These are phyloP conservation scores for Pilasporangium apinafurcum DNA, from an alignment of 352 stramenopile species.

Conservation along the genomic window DNA sequence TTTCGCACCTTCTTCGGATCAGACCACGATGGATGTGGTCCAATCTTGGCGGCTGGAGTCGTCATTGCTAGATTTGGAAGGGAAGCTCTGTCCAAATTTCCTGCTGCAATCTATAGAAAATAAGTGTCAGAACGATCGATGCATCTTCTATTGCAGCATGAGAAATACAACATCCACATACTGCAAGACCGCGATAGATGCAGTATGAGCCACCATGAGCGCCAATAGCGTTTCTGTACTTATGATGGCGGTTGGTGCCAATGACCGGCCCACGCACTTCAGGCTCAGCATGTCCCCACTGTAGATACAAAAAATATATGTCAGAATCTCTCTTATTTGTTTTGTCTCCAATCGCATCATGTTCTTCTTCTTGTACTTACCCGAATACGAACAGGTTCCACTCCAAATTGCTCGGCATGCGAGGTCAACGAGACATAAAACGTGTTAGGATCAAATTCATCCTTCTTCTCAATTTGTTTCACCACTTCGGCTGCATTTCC, in stretches of 20 bases:
- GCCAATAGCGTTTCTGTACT: conserved; percentile 97
- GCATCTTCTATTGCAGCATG: too few relatives aligned
- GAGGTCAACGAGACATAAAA: conserved; percentile 87
- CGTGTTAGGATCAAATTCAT: conserved; percentile 83
- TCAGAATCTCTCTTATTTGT: too few relatives aligned
- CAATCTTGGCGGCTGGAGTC: conserved; percentile 95
- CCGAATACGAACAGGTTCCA: conserved; percentile 79
- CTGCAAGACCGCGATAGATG: conserved; percentile 97
- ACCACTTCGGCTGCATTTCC: conserved; percentile 61
- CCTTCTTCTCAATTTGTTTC: conserved; percentile 76
- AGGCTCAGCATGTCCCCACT: conserved; percentile 91
- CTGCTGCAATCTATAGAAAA: conserved; percentile 41
- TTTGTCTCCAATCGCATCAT: too few relatives aligned
- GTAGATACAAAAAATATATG: conserved; percentile 12
- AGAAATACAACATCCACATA: conserved; percentile 13
- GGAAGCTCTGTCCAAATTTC: conserved; percentile 60
- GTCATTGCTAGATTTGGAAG: conserved; percentile 88
- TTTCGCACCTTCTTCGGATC: conserved; percentile 89
- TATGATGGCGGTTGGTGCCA: conserved; percentile 93
- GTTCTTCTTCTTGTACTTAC: conserved; percentile 20
- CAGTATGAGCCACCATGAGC: conserved; percentile 98
- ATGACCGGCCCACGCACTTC: conserved; percentile 91
- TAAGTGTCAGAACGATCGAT: too few relatives aligned
- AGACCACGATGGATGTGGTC: conserved; percentile 92
- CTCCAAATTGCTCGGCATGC: conserved; percentile 81